Evolutionary conservation across 495 filamentous ascomycete genomes (phyloP).

Genomic region (Hypoxylon lienhwacheense): DNA sequence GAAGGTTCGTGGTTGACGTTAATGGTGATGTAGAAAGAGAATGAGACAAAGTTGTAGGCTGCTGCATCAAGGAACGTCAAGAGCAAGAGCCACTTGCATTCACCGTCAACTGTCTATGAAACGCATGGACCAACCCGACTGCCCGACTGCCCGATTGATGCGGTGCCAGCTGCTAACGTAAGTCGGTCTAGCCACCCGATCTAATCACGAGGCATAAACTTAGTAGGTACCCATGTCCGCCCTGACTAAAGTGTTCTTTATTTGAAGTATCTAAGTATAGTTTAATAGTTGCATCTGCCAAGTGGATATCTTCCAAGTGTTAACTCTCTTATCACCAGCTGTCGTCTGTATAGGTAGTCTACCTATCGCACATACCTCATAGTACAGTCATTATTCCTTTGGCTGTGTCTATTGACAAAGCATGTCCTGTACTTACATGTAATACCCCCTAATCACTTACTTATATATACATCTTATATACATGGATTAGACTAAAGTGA

Average conservation of each 20-base stretch:
- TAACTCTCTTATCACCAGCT: too few species aligned
- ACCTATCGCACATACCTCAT: too few species aligned
- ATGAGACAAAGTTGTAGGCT: constrained; percentile 42
- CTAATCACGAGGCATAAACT: constrained; percentile 33
- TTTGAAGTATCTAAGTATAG: too few species aligned
- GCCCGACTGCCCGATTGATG: not conserved
- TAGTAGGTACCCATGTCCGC: not conserved
- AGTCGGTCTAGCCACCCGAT: constrained; percentile 32
- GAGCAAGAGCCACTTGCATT: constrained; percentile 24
- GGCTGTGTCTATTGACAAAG: not conserved
- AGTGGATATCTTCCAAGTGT: too few species aligned
- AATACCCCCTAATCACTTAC: too few species aligned
- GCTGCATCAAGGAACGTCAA: constrained; percentile 32
- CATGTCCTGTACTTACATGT: too few species aligned
- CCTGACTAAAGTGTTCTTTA: constrained; percentile 9
- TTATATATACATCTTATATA: too few species aligned
- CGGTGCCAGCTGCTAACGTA: constrained; percentile 33
- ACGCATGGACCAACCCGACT: not conserved
- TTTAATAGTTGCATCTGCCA: too few species aligned
- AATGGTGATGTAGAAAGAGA: constrained; percentile 40
- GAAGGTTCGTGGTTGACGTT: constrained; percentile 5
- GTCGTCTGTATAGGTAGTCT: too few species aligned
- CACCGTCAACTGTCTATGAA: constrained; percentile 31
- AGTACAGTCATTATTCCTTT: not conserved
- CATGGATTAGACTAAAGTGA: too few species aligned